Evolutionary conservation across 768 basidiomycete species (phyloP).

Genomic region (Tylopilus vinaceipallidus): DNA sequence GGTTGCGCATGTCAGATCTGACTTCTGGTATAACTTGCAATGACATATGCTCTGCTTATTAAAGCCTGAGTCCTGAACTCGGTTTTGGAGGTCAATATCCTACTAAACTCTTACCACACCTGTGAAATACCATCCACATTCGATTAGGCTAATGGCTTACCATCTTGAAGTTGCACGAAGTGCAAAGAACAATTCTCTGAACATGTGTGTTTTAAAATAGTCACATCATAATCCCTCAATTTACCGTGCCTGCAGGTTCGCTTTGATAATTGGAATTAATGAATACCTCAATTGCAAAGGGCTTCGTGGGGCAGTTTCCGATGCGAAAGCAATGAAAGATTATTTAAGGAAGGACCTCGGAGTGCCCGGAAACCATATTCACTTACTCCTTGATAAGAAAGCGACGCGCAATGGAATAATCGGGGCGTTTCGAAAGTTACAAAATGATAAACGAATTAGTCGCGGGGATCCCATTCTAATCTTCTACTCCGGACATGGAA

Average conservation of each 20-base stretch:
- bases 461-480: slow-evolving; percentile 38
- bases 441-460: slow-evolving; percentile 21
- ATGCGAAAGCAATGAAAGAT: slow-evolving; percentile 38
- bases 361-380: slow-evolving; percentile 36
- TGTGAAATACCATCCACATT: too few species aligned
- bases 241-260: slow-evolving; percentile 25
- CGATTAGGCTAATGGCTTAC: too few species aligned
- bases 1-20: too few species aligned
- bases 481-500: slow-evolving; percentile 46
- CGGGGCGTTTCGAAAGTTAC: slow-evolving; percentile 22
- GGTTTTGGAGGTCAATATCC: too few species aligned
- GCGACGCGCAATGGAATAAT: slow-evolving; percentile 40
- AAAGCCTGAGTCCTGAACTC: too few species aligned
- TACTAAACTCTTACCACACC: too few species aligned
- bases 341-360: slow-evolving; percentile 32
- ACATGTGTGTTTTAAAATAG: too few species aligned
- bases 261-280: slow-evolving; percentile 45
- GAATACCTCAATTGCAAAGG: slow-evolving; percentile 29
- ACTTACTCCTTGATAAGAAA: slow-evolving; percentile 34
- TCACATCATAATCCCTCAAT: too few species aligned
- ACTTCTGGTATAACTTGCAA: too few species aligned
- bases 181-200: too few species aligned
- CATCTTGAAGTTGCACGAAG: too few species aligned
- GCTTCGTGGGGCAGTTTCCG: slow-evolving; percentile 37
- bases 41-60: too few species aligned